These are phyloP conservation scores for Arxiozyma slooffiae DNA, from an alignment of 1,139 yeast genomes.

Conservation along the genomic window DNA sequence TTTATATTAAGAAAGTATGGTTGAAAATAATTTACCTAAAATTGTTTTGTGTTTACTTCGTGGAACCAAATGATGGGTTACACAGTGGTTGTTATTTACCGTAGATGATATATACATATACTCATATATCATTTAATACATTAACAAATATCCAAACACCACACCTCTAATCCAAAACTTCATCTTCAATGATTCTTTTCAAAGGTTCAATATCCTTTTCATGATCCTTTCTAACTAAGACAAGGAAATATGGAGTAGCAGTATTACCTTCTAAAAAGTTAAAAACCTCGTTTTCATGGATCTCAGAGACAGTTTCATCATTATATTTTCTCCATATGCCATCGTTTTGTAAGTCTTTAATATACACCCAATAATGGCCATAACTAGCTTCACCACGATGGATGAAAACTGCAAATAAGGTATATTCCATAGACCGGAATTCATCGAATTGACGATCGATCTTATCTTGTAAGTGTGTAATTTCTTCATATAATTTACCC, in stretches of 20 bases:
- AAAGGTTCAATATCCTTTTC: conserved; percentile 59
- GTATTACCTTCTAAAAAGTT: conserved; percentile 65
- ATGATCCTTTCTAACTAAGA: conserved; percentile 62
- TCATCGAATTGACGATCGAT: conserved; percentile 52
- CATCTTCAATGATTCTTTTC: conserved; percentile 34
- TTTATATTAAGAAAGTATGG: not conserved
- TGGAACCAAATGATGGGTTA: not conserved
- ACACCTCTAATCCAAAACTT: not conserved
- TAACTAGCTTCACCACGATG: conserved; percentile 94
- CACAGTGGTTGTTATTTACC: too few relatives aligned
- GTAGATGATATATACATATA: not conserved
- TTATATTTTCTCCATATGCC: conserved; percentile 74
- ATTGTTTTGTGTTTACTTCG: too few relatives aligned
- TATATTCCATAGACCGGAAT: conserved; percentile 59
- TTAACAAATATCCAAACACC: not conserved
- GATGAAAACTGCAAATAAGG: conserved; percentile 82
- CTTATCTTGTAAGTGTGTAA: conserved; percentile 37
- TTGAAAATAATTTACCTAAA: too few relatives aligned
- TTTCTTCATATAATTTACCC: conserved; percentile 32
- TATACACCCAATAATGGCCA: conserved; percentile 96
- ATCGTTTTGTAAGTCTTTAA: conserved; percentile 58
- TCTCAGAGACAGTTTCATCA: conserved; percentile 83
- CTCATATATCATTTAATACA: not conserved
- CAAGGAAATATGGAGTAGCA: conserved; percentile 89
- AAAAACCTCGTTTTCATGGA: conserved; percentile 57